These are phyloP conservation scores for Veloboletus limbatus DNA, from an alignment of 1,284 basidiomycete genomes.

Conservation along the genomic window DNA sequence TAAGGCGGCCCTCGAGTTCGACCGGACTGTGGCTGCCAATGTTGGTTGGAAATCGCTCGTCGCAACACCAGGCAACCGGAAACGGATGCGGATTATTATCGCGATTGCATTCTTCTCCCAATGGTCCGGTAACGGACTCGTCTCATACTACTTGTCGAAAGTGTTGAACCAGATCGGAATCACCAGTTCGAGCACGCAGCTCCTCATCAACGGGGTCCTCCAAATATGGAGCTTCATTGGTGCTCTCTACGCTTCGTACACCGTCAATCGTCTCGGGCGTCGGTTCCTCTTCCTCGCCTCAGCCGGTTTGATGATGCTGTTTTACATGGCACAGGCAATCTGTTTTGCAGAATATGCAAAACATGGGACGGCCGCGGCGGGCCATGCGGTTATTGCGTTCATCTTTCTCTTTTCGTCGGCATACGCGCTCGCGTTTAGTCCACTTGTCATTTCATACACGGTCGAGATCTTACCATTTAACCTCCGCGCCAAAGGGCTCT, in stretches of 20 bases:
- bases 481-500: slow-evolving; percentile 78
- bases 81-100: slow-evolving; percentile 67
- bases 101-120: slow-evolving; percentile 71
- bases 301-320: slow-evolving; percentile 60
- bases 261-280: slow-evolving; percentile 60
- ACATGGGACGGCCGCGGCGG: slow-evolving; percentile 42
- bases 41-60: slow-evolving; percentile 64
- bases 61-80: slow-evolving; percentile 60
- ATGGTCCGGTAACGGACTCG: slow-evolving; percentile 75
- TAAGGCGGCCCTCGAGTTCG: slow-evolving; percentile 66
- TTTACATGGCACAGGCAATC: slow-evolving; percentile 70
- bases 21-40: slow-evolving; percentile 51
- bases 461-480: slow-evolving; percentile 72
- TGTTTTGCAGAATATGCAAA: slow-evolving; percentile 63
- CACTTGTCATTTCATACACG: slow-evolving; percentile 72
- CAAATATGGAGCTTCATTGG: slow-evolving; percentile 80
- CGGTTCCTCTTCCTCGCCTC: slow-evolving; percentile 64
- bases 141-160: slow-evolving; percentile 73
- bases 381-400: slow-evolving; percentile 70
- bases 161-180: slow-evolving; percentile 74
- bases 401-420: slow-evolving; percentile 74
- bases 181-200: slow-evolving; percentile 54
- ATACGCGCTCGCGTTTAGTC: slow-evolving; percentile 53
- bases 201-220: slow-evolving; percentile 70
- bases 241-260: slow-evolving; percentile 55